Percentiles rank a stretch among this genome's conserved stretches.
phyloP scores from a whole-genome alignment of 2,329 filamentous ascomycete genomes.

The Raffaelea deltoideospora region DNA sequence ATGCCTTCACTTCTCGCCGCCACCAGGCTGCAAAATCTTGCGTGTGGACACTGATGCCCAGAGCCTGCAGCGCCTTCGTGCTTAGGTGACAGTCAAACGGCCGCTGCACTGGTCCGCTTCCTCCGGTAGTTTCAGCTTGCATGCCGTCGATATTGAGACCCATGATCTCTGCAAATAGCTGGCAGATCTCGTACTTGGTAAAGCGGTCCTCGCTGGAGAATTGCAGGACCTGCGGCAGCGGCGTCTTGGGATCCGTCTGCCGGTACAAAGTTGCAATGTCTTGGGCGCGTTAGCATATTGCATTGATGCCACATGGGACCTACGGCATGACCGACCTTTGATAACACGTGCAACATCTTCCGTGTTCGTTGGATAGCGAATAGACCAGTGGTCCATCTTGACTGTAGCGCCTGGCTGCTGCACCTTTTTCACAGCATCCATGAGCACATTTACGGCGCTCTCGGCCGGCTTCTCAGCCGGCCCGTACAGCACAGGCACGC shows the following conservation, averaged over 20 bases:
- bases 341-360: slow-evolving; percentile 66
- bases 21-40: slow-evolving; percentile 72
- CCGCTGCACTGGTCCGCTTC: slow-evolving; percentile 58
- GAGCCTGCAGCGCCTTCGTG: slow-evolving; percentile 53
- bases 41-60: slow-evolving; percentile 61
- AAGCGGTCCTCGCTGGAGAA: slow-evolving; percentile 75
- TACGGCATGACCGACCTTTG: slow-evolving; percentile 1
- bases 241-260: slow-evolving; percentile 25
- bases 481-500: slow-evolving; percentile 77
- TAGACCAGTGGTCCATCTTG: slow-evolving; percentile 75
- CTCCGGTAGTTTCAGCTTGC: slow-evolving; percentile 53
- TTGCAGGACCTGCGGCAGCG: slow-evolving; percentile 58
- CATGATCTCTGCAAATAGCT: slow-evolving; percentile 65
- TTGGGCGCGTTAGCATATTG: no score
- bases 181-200: slow-evolving; percentile 83
- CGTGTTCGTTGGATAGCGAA: slow-evolving; percentile 78
- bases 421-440: slow-evolving; percentile 61
- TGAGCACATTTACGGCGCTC: slow-evolving; percentile 68
- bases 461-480: slow-evolving; percentile 54
- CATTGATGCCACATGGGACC: no score
- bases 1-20: slow-evolving; percentile 47
- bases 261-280: slow-evolving; percentile 61
- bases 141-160: slow-evolving; percentile 56
- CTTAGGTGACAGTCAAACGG: slow-evolving; percentile 84
- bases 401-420: slow-evolving; percentile 47